These are phyloP conservation scores for Aspergillus sclerotioniger DNA, from an alignment of 495 filamentous ascomycete species.

Conservation along the genomic window DNA sequence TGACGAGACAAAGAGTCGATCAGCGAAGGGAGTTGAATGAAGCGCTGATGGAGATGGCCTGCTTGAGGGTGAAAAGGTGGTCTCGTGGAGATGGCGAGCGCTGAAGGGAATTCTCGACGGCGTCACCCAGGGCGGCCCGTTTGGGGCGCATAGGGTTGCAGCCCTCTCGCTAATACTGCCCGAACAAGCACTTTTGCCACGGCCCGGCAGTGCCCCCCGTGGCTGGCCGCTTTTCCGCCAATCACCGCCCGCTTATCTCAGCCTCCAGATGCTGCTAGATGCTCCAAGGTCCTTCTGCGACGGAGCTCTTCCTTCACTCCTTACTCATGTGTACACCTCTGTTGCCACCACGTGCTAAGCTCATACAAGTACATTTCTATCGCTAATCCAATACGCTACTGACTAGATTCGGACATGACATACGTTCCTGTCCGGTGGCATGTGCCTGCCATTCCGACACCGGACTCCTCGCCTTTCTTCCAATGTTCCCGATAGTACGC, in stretches of 20 bases:
- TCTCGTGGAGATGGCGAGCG: constrained; percentile 40
- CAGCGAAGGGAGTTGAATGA: constrained; percentile 47
- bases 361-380: constrained; percentile 14
- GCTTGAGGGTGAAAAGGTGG: constrained; percentile 38
- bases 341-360: neutral
- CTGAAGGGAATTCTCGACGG: constrained; percentile 37
- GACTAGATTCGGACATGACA: constrained; percentile 9
- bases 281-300: neutral
- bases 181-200: constrained; percentile 20
- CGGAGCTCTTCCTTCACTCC: neutral
- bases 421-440: neutral
- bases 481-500: neutral
- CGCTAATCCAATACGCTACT: constrained; percentile 16
- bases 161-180: constrained; percentile 45
- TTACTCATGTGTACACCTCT: neutral
- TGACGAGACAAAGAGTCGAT: constrained; percentile 47
- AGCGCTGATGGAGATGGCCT: constrained; percentile 51
- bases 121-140: constrained; percentile 24
- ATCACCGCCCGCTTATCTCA: constrained; percentile 19
- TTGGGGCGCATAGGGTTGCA: constrained; percentile 39
- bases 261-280: neutral
- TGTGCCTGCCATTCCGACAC: constrained; percentile 6
- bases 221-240: constrained; percentile 20
- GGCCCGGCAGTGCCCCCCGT: constrained; percentile 4
- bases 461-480: neutral